Base-by-base conservation (phyloP, 805 yeast genomes). In the Maudiozyma serrabonitensis region DNA sequence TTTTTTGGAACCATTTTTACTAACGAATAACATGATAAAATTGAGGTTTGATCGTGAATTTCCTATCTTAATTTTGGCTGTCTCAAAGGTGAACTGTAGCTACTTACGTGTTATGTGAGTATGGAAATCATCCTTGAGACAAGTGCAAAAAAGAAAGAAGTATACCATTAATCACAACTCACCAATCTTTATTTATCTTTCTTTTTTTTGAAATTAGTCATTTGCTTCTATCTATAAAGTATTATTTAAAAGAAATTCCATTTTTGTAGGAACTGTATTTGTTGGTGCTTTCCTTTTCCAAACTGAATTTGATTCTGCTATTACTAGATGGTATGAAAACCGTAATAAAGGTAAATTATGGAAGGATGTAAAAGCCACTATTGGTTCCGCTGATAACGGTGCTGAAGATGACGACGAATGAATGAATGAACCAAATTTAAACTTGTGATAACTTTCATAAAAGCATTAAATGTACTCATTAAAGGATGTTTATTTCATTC, bases 291-390 rank as follows among this genome's bases (percentile, higher is more conserved):
- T 90, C 65, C 80, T 81, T 54, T 88, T 89, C 79, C 91, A 87
- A 74, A 82, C 81, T 46, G 75, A 75, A 63, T 84, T 84, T 58
- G 93, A 86, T 66, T 67, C 70, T 53, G 82, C 76, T 54, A 74
- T 84, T 54, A 85, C 84, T 61, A 63, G 62, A 45, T 85, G 84
- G 84, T 85, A 81, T 74, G 86, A 82, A 63, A 69, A 71, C 69
- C 88, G 83, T 76, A 86, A 86, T 79, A 78, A 75, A 67, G 95
- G 93, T 60, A 86, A 85, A 73, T 80, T 84, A 72, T 86, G 95
- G 95, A 77, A 80, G 58, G 93, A 85, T 61, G 80, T 86, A 61
- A 84, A 80, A 28, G 47, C 74, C 48, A 74, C 71, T 55, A 69
- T 76, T 56, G 74, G 74, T 44, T 80, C 72, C 53, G 83, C 78